These are phyloP conservation scores for Cladosporium austrohemisphaericum DNA, from an alignment of 2,329 filamentous ascomycete species.

Conservation along the genomic window DNA sequence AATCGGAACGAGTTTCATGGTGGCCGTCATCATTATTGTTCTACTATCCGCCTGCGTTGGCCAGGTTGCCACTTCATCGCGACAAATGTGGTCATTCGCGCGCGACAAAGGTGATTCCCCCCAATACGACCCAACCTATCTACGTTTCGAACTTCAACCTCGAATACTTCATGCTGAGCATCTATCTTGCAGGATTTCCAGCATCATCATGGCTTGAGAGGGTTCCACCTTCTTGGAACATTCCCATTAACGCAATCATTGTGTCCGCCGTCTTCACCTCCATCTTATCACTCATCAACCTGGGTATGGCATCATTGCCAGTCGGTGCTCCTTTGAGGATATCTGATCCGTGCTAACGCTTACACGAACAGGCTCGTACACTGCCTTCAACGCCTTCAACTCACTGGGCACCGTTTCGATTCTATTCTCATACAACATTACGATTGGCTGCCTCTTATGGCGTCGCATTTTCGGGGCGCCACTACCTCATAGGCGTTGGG, in stretches of 20 bases:
- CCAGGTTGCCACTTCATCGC: constrained; percentile 1
- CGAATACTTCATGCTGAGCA: constrained; percentile 19
- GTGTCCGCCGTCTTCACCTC: constrained; percentile 7
- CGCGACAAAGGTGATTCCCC: constrained; percentile 2
- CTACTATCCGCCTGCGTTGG: constrained; percentile 9
- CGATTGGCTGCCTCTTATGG: constrained; percentile 17
- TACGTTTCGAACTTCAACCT: no score
- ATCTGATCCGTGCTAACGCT: background rate
- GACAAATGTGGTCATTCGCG: constrained; percentile 16
- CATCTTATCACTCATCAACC: constrained; percentile 8
- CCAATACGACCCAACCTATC: no score
- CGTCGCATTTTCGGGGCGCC: constrained; percentile 12
- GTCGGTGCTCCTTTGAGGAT: no score
- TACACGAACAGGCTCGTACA: background rate
- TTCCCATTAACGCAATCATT: constrained; percentile 3
- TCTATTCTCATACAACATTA: constrained; percentile 17
- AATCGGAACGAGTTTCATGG: constrained; percentile 28
- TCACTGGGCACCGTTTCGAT: constrained; percentile 14
- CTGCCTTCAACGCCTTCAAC: constrained; percentile 10
- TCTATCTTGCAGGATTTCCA: background rate
- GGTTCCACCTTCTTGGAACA: constrained; percentile 4
- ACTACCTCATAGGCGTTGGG: constrained; percentile 14
- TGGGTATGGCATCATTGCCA: constrained; percentile 1
- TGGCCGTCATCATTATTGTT: constrained; percentile 11
- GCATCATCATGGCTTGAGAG: background rate